A percentile compares a stretch with the other conserved stretches of the same genome.
These are phyloP conservation scores for Pythium dissimile DNA, from an alignment of 352 stramenopile genomes.

Conservation along the genomic window DNA sequence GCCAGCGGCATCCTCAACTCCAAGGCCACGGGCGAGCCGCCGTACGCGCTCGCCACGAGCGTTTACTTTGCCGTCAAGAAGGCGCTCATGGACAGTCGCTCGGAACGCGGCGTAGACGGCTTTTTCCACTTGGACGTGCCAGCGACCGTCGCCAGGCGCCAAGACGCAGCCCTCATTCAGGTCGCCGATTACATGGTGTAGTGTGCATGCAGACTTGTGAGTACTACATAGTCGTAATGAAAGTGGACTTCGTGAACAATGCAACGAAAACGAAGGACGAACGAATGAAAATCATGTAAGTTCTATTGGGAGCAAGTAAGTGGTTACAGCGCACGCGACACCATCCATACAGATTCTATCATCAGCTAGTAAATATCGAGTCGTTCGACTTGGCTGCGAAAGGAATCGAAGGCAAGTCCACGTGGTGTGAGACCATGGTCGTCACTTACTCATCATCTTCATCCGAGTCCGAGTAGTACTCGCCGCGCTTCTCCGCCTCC, in stretches of 20 bases:
- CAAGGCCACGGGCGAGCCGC: conserved; percentile 47
- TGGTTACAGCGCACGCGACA: conserved; percentile 27
- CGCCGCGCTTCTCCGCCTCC: conserved; percentile 78
- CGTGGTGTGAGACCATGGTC: conserved; percentile 14
- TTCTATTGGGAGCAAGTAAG: conserved; percentile 17
- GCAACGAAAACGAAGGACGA: neutral
- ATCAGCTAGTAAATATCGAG: conserved; percentile 30
- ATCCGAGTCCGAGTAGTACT: conserved; percentile 78
- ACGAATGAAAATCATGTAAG: conserved; percentile 9
- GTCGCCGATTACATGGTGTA: conserved; percentile 27
- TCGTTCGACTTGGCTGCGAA: conserved; percentile 24
- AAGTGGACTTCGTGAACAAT: neutral
- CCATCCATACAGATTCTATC: conserved; percentile 28
- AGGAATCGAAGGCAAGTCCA: conserved; percentile 26
- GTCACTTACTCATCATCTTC: conserved; percentile 46
- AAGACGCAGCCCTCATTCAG: conserved; percentile 31
- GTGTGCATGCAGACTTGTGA: neutral
- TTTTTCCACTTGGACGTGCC: conserved; percentile 48
- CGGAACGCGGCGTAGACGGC: conserved; percentile 23
- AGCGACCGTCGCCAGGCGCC: conserved; percentile 32
- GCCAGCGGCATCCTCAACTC: conserved; percentile 31
- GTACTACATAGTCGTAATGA: neutral
- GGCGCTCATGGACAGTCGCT: conserved; percentile 30
- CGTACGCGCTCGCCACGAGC: conserved; percentile 33
- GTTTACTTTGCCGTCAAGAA: conserved; percentile 44